phyloP scores from a whole-genome alignment of 2,329 filamentous ascomycete species.

The Myriosclerotinia duriaeana region DNA sequence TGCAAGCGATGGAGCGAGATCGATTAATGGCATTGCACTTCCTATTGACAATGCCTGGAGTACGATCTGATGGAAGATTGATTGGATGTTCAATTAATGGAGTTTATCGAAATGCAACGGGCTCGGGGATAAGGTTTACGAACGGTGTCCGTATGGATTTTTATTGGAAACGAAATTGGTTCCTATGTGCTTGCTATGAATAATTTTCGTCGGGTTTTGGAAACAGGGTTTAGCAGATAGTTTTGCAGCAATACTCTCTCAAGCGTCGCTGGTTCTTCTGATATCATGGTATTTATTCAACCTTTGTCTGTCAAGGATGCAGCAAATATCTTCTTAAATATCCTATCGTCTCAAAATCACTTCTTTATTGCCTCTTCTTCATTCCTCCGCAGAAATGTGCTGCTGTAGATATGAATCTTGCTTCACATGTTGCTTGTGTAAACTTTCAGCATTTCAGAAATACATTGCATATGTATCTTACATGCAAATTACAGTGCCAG shows the following conservation, averaged over 20 bases:
- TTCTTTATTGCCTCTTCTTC: neutral
- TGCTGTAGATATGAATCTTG: neutral
- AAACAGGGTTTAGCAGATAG: neutral
- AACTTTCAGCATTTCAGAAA: neutral
- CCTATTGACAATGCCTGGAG: constrained; percentile 44
- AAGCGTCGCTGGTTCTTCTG: neutral
- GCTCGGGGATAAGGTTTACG: too few species aligned
- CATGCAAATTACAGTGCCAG: neutral
- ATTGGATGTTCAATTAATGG: too few species aligned
- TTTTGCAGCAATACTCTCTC: neutral
- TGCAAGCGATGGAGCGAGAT: constrained; percentile 40
- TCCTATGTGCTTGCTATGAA: neutral
- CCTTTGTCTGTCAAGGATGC: constrained; percentile 1
- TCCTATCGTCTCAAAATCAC: neutral
- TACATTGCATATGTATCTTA: neutral
- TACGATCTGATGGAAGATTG: constrained; percentile 35
- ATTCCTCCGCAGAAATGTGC: neutral
- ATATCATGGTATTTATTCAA: neutral
- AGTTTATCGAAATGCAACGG: neutral
- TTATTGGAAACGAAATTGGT: neutral
- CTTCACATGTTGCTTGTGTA: neutral
- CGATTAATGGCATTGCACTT: constrained; percentile 42
- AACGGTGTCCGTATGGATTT: neutral
- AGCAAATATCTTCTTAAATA: neutral
- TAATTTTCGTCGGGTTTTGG: neutral